Evolutionary conservation across 176 grass and related monocot species (phyloP).

Genomic region (Hyparrhenia diplandra): DNA sequence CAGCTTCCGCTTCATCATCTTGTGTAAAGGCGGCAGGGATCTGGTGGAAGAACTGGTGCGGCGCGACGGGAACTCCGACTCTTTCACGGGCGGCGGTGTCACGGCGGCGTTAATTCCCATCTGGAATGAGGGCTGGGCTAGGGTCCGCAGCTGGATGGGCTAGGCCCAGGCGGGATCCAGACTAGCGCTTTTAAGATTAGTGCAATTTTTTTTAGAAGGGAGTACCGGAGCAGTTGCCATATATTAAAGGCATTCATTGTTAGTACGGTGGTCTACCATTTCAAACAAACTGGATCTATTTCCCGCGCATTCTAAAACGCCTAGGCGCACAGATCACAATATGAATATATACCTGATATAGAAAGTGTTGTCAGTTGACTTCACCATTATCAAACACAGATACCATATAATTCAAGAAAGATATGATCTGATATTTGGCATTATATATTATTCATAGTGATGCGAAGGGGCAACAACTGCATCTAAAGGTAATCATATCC

Average conservation of each 20-base stretch:
- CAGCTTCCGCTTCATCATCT: no score
- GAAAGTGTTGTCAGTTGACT: not conserved
- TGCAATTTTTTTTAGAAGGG: no score
- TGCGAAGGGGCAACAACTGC: not conserved
- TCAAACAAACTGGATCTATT: not conserved
- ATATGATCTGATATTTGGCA: not conserved
- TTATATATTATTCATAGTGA: not conserved
- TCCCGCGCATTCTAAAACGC: not conserved
- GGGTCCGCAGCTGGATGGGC: no score
- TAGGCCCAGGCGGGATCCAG: no score
- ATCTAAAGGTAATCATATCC: not conserved
- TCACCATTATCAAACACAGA: not conserved
- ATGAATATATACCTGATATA: not conserved
- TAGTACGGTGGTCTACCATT: not conserved
- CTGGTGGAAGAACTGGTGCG: no score
- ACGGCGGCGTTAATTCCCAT: no score
- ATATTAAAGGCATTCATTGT: not conserved
- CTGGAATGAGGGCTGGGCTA: no score
- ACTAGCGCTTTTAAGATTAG: no score
- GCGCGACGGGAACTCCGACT: no score
- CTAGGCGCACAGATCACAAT: not conserved
- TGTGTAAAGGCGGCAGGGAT: no score
- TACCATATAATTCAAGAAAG: not conserved
- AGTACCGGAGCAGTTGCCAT: no score
- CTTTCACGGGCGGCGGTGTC: no score